Conservation (phyloP, 169 alveolate species). For the Eimeria mitis region DNA sequence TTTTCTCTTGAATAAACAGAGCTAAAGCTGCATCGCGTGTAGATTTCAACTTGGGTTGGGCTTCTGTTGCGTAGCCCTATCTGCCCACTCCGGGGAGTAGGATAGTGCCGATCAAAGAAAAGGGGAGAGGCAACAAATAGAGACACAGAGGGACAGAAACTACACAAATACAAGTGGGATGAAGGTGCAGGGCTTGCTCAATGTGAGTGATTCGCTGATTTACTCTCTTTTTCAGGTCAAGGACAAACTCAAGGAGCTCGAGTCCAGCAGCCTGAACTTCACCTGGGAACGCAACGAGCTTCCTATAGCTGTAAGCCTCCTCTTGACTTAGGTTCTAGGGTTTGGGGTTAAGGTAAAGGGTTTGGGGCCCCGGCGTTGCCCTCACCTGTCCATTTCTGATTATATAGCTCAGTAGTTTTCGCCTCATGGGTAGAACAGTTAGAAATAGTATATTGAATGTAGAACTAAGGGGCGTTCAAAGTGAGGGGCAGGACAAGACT, state of each 20-base stretch:
- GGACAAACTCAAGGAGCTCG: conserved; percentile 64
- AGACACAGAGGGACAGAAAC: conserved; percentile 10
- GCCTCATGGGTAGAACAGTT: neutral
- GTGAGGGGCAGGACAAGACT: neutral
- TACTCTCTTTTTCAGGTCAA: conserved; percentile 28
- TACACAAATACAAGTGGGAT: neutral
- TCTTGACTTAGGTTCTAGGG: neutral
- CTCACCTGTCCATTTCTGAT: neutral
- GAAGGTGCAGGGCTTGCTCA: neutral
- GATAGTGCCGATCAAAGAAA: neutral
- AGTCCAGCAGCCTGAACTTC: conserved; percentile 61
- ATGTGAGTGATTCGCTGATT: neutral
- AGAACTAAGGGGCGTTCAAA: neutral
- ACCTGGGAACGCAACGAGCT: conserved; percentile 78
- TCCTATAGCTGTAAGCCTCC: conserved; percentile 43
- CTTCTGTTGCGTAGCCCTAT: neutral
- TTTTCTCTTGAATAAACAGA: neutral
- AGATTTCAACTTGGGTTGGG: neutral
- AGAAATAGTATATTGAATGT: neutral
- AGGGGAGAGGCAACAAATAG: conserved; percentile 60
- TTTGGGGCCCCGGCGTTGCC: neutral
- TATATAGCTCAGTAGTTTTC: neutral
- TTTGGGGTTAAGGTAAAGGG: neutral
- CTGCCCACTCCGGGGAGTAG: neutral
- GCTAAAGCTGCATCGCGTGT: neutral